Base-by-base conservation (phyloP, 345 rosid species). In the Anacardium occidentale region DNA sequence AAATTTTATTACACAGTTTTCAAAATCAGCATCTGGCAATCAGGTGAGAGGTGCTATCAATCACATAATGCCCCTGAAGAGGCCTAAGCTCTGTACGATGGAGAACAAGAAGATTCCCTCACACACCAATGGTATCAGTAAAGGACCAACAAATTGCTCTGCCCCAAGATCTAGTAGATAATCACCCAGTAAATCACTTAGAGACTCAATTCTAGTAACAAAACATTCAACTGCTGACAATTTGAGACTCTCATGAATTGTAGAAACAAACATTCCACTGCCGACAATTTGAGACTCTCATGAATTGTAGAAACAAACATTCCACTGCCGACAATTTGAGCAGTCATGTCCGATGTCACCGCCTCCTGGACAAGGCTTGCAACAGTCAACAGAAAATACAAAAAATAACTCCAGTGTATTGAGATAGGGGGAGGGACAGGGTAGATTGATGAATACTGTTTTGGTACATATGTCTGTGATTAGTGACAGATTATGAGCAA, bases 141-240 rank as follows among this genome's bases (percentile, higher is more conserved):
- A 77, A 69, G 82, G 84, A 55, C 64, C 79, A 9, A 32, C 60
- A 66, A 77, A 66, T 62, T 84, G 84, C 81, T 73, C 84, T 24
- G 69, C 85, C 21, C 84, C 86, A 11, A 81, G 81, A 74, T 85
- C 90, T 52, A 81, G 83, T 75, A 85, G 88, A 80, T 82, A 90
- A 73, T 87, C 88, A 15, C 89, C 92, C n/a, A 85, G 79, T 66
- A 75, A 80, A 78, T 78, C 82, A 53, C 75, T 69, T 12, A 72
- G 78, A 59, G 83, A 79, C 45, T 44, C 70, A 2, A 73, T 75
- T 51, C 18, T 81, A 29, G 85, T 81, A 65, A 74, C 76, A 67
- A 83, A 78, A 78, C 84, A 78, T 75, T 63, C 86, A 9, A 71
- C 86, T 74, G 59, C 87, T 62, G 78, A 73, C 75, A 72, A 74